Conservation (phyloP, 495 filamentous ascomycete species). For the Chaetomium cochliodes region DNA sequence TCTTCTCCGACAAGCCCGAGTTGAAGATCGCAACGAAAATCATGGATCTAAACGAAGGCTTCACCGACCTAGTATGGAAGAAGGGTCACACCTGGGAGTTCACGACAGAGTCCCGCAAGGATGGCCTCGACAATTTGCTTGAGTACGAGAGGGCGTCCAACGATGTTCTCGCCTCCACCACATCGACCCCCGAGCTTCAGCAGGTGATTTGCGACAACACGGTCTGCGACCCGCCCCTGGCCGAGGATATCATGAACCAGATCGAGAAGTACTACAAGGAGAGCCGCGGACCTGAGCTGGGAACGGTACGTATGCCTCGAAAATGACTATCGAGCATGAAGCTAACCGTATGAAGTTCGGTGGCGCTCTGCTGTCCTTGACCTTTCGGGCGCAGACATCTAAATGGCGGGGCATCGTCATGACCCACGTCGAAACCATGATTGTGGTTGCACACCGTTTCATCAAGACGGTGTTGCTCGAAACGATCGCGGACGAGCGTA, state of each 20-base stretch:
- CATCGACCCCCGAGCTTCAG: constrained; percentile 30
- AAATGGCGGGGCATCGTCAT: constrained; percentile 44
- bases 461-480: constrained; percentile 39
- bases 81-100: constrained; percentile 48
- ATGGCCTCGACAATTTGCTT: neutral
- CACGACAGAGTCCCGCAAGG: constrained; percentile 12
- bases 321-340: neutral
- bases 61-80: constrained; percentile 40
- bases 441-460: constrained; percentile 50
- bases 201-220: constrained; percentile 23
- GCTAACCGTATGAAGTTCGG: constrained; percentile 30
- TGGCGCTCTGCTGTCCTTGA: constrained; percentile 41
- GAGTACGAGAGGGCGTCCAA: constrained; percentile 11
- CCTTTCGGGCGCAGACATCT: constrained; percentile 52
- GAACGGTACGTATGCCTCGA: constrained; percentile 29
- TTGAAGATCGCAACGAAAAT: constrained; percentile 50
- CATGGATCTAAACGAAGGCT: constrained; percentile 43
- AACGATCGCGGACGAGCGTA: constrained; percentile 43
- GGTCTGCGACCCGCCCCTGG: neutral
- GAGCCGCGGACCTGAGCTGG: constrained; percentile 36
- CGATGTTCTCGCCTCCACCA: neutral
- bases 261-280: constrained; percentile 30
- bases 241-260: constrained; percentile 28
- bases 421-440: constrained; percentile 48
- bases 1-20: constrained; percentile 38